Conservation (phyloP, 2,329 filamentous ascomycete genomes). For the Fusarium sp. region DNA sequence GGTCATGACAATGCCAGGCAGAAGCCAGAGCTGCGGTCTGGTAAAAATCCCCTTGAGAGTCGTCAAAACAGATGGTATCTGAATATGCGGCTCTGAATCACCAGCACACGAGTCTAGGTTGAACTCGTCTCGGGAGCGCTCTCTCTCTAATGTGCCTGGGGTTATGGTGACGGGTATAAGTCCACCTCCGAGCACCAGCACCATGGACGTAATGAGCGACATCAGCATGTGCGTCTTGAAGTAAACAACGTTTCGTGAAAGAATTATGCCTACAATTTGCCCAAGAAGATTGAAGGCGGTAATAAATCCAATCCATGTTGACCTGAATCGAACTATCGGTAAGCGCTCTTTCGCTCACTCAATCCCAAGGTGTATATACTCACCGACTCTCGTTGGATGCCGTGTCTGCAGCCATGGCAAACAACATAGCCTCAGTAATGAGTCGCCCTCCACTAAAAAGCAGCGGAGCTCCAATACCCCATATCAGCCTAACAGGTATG, state of each 20-base stretch:
- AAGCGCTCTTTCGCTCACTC: not conserved
- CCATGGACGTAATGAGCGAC: constrained; percentile 35
- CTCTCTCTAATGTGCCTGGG: constrained; percentile 35
- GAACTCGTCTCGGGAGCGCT: not conserved
- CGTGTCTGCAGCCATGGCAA: constrained; percentile 40
- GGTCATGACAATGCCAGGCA: constrained; percentile 38
- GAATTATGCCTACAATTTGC: constrained; percentile 33
- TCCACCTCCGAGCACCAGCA: constrained; percentile 29
- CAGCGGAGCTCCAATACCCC: constrained; percentile 35
- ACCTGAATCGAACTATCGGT: constrained; percentile 13
- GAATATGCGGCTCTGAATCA: not conserved
- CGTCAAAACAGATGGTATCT: not conserved
- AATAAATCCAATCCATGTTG: constrained; percentile 42
- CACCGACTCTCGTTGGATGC: constrained; percentile 29
- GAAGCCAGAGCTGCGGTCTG: constrained; percentile 34
- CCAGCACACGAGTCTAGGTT: not conserved
- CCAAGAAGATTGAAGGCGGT: constrained; percentile 35
- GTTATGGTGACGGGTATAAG: constrained; percentile 27
- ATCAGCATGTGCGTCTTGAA: constrained; percentile 27
- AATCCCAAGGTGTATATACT: not conserved
- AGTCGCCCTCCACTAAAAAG: constrained; percentile 41
- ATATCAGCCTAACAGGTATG: constrained; percentile 40
- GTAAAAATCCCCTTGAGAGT: constrained; percentile 29
- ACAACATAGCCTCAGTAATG: constrained; percentile 44
- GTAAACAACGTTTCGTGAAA: constrained; percentile 30